A percentile compares a stretch with the other conserved stretches of the same genome.
These are phyloP conservation scores for Ceratocystis lukuohia DNA, from an alignment of 2,329 filamentous ascomycete species.

Conservation along the genomic window DNA sequence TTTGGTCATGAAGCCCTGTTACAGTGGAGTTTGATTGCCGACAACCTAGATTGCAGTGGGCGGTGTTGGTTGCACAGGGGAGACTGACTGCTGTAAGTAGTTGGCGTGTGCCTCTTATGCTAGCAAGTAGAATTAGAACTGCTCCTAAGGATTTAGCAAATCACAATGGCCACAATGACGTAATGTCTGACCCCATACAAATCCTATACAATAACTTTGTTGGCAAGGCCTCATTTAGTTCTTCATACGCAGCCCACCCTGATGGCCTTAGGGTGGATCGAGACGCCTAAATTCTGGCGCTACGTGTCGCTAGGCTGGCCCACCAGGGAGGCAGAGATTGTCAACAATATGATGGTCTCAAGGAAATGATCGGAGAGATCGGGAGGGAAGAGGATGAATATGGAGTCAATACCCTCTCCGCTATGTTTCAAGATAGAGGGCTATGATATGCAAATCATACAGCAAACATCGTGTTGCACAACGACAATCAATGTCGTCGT, in stretches of 20 bases:
- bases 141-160: too few relatives aligned
- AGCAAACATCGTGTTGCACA: background rate
- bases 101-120: background rate
- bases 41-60: background rate
- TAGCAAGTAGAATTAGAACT: background rate
- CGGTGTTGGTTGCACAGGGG: background rate
- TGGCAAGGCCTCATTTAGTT: background rate
- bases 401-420: background rate
- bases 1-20: background rate
- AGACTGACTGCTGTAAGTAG: background rate
- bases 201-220: background rate
- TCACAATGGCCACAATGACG: background rate
- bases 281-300: background rate
- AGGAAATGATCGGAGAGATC: background rate
- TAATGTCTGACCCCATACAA: background rate
- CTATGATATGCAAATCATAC: background rate
- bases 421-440: background rate
- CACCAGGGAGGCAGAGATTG: background rate
- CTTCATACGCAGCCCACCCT: background rate
- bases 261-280: background rate
- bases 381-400: background rate
- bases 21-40: background rate
- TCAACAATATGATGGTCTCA: background rate
- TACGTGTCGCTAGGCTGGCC: background rate
- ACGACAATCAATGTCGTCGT: background rate